Percentiles rank a stretch among this genome's conserved stretches.
Conservation (phyloP, 495 filamentous ascomycete genomes). For the Chaetomium cochliodes region DNA sequence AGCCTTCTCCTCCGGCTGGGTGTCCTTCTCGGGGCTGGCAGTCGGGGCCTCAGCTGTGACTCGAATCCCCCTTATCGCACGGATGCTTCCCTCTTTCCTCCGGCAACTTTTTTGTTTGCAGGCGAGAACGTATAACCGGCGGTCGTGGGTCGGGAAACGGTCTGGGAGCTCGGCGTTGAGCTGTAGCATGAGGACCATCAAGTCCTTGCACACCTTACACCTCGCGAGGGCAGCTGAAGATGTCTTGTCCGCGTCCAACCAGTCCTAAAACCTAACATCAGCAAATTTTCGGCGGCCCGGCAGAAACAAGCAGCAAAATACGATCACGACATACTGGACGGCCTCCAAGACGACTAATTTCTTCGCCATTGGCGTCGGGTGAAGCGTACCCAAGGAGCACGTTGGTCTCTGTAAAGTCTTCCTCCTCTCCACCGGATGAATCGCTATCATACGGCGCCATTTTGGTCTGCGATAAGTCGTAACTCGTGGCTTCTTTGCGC, state of each 20-base stretch:
- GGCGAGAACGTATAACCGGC: constrained; percentile 79
- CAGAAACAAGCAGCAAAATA: background rate
- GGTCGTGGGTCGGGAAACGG: constrained; percentile 77
- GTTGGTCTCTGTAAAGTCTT: constrained; percentile 77
- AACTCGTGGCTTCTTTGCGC: background rate
- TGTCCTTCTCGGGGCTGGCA: constrained; percentile 17
- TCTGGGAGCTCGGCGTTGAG: constrained; percentile 89
- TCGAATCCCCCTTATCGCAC: constrained; percentile 65
- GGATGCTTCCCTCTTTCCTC: constrained; percentile 75
- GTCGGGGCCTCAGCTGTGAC: constrained; percentile 39
- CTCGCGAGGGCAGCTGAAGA: constrained; percentile 77
- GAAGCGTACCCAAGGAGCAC: constrained; percentile 91
- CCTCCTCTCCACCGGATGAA: constrained; percentile 68
- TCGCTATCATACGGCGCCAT: constrained; percentile 90
- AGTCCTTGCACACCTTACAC: constrained; percentile 83
- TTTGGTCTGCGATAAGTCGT: constrained; percentile 14
- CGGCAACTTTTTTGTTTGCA: constrained; percentile 79
- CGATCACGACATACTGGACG: constrained; percentile 63
- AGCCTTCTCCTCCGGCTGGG: constrained; percentile 20
- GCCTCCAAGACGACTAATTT: constrained; percentile 86
- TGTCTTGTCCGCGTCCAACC: constrained; percentile 66
- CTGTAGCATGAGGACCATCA: constrained; percentile 84
- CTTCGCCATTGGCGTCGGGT: constrained; percentile 75
- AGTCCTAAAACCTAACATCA: constrained; percentile 56
- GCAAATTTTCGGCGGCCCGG: background rate